Evolutionary conservation across 2,329 filamentous ascomycete species (phyloP), one percentile per base, ranked within the genome.

Genomic region (Sarocladium strictum): DNA sequence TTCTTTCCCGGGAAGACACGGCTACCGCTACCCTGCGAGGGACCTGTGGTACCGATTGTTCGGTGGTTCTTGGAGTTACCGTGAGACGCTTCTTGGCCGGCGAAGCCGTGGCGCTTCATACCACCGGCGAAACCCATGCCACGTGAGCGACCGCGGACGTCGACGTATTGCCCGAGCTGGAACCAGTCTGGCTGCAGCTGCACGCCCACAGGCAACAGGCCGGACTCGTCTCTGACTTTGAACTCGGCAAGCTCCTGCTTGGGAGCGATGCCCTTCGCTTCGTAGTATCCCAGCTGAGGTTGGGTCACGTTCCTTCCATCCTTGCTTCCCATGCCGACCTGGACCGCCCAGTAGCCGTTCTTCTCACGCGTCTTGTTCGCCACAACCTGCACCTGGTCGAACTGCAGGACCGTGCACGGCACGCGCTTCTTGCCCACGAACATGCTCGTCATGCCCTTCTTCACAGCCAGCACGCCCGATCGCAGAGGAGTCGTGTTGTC

Each of bases 61-160:
- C 94, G 83, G 79, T 99, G 94, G 66, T 90, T 91, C 75, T 91
- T 85, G 67, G 92, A 97, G 74, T 95, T 93, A 80, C 94, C 94
- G 81, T 99, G 94, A 63, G 86, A 92, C 55, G 90, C 89, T 62
- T 85, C 87, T 76, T 99, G 94, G 64, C 94, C 94, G 27, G 77
- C 71, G 72, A 94, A 97, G 32, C 91, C 91, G 75, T 93, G 89
- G 62, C 89, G 81, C 84, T 99, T 99, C 94, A 99, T 99, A 61
- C 90, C 94, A 80, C 94, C 94, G 10, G 88, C 90, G 69, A 97
- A 99, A 7, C 94, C 94, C 82, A 90, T 93, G 53, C 94, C 94
- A 67, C 89, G 83, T 62, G 84, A 87, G 65, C 87, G 83, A 50
- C 85, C 86, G 64, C 86, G 81, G 54, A 90, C 85, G 74, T 99